phyloP scores from a whole-genome alignment of 345 rosid genomes.

The Eucalyptus cloeziana region DNA sequence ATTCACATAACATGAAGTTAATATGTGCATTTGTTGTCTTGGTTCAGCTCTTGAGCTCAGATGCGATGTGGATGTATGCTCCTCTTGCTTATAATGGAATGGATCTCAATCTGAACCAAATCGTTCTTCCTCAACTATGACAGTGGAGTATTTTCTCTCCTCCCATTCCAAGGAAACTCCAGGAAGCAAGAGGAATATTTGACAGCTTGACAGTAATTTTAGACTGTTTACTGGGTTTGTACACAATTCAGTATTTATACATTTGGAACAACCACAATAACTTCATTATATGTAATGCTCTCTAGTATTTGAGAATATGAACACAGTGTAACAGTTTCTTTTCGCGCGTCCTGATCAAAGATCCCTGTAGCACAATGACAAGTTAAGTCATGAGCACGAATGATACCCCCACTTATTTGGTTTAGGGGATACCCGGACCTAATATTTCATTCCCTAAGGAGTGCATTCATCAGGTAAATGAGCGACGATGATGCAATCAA shows the following conservation, averaged over 20 bases:
- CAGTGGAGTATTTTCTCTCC: neutral
- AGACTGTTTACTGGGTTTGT: neutral
- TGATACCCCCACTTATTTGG: neutral
- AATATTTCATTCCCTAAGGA: neutral
- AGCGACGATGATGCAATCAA: neutral
- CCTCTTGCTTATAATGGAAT: constrained; percentile 75
- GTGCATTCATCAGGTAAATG: neutral
- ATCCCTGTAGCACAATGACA: neutral
- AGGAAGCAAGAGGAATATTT: neutral
- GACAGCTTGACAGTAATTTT: neutral
- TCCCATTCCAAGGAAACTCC: neutral
- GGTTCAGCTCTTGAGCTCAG: constrained; percentile 70
- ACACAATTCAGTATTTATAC: neutral
- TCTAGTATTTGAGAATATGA: neutral
- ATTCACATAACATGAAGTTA: neutral
- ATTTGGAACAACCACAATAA: neutral
- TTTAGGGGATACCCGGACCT: neutral
- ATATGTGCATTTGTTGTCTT: neutral
- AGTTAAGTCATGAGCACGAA: neutral
- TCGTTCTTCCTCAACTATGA: constrained; percentile 12
- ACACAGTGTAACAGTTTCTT: neutral
- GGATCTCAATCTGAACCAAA: constrained; percentile 52
- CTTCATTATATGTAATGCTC: neutral
- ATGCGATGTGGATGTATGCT: constrained; percentile 87
- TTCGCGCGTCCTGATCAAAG: neutral